Conservation (phyloP, 768 basidiomycete species). For the Suillus fuscotomentosus region DNA sequence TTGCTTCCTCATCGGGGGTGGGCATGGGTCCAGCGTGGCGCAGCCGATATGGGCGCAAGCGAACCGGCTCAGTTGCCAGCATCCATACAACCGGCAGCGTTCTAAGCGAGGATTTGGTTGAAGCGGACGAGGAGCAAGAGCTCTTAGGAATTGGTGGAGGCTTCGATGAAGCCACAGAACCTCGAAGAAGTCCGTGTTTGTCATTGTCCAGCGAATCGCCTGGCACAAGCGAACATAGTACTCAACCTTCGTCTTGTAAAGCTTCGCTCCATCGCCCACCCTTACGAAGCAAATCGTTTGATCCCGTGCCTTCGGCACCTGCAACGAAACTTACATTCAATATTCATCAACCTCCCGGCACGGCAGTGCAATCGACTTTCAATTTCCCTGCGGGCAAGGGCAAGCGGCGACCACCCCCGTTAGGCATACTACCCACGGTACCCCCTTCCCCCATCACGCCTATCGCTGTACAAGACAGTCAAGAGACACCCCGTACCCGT, state of each 20-base stretch:
- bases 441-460: slow-evolving; percentile 68
- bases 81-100: slow-evolving; percentile 64
- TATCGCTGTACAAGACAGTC: slow-evolving; percentile 38
- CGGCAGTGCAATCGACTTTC: slow-evolving; percentile 55
- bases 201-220: slow-evolving; percentile 30
- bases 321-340: slow-evolving; percentile 59
- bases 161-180: slow-evolving; percentile 44
- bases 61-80: slow-evolving; percentile 75
- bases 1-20: slow-evolving; percentile 50
- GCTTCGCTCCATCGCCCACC: slow-evolving; percentile 9
- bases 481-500: slow-evolving; percentile 31
- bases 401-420: slow-evolving; percentile 61
- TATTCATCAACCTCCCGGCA: slow-evolving; percentile 44
- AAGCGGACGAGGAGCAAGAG: slow-evolving; percentile 78
- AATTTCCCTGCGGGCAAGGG: slow-evolving; percentile 42
- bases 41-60: slow-evolving; percentile 66
- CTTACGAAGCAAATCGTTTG: slow-evolving; percentile 6
- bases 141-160: slow-evolving; percentile 68
- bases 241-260: slow-evolving; percentile 15
- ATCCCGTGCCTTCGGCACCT: slow-evolving; percentile 51
- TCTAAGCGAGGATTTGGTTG: slow-evolving; percentile 77
- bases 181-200: slow-evolving; percentile 33
- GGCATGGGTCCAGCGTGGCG: slow-evolving; percentile 70
- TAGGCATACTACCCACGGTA: slow-evolving; percentile 65
- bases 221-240: slow-evolving; percentile 32